These are phyloP conservation scores for Penicillium soppii DNA, from an alignment of 495 filamentous ascomycete species.

Conservation along the genomic window DNA sequence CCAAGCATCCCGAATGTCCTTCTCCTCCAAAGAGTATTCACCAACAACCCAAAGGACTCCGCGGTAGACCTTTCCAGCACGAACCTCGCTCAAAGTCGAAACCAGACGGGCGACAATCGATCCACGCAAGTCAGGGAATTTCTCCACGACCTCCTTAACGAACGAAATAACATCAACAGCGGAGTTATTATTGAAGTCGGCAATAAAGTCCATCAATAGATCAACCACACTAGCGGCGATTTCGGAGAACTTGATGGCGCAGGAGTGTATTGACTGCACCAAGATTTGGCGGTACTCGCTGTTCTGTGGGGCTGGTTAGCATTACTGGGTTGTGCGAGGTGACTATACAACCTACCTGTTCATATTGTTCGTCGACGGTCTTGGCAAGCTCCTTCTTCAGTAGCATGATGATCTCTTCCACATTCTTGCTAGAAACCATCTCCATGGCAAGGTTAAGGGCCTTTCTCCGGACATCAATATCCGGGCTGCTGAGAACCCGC, in stretches of 20 bases:
- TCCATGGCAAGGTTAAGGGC: conserved; percentile 88
- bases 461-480: conserved; percentile 94
- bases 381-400: conserved; percentile 97
- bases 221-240: conserved; percentile 96
- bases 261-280: conserved; percentile 96
- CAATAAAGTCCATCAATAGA: conserved; percentile 98
- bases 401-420: conserved; percentile 93
- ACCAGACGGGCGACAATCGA: conserved; percentile 88
- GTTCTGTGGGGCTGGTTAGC: conserved; percentile 55
- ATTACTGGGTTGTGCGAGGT: background rate
- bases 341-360: conserved; percentile 59
- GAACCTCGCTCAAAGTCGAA: conserved; percentile 86
- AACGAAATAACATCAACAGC: conserved; percentile 98
- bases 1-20: conserved; percentile 95
- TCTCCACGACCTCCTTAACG: conserved; percentile 98
- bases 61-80: conserved; percentile 95
- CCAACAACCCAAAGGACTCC: conserved; percentile 97
- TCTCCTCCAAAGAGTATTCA: conserved; percentile 92
- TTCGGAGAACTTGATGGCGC: conserved; percentile 98
- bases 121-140: conserved; percentile 85
- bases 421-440: conserved; percentile 98
- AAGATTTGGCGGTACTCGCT: conserved; percentile 93
- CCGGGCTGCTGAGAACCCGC: conserved; percentile 91
- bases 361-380: conserved; percentile 97
- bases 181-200: conserved; percentile 94